These are phyloP conservation scores for Scytalidium lignicola DNA, from an alignment of 2,329 filamentous ascomycete genomes.

Conservation along the genomic window DNA sequence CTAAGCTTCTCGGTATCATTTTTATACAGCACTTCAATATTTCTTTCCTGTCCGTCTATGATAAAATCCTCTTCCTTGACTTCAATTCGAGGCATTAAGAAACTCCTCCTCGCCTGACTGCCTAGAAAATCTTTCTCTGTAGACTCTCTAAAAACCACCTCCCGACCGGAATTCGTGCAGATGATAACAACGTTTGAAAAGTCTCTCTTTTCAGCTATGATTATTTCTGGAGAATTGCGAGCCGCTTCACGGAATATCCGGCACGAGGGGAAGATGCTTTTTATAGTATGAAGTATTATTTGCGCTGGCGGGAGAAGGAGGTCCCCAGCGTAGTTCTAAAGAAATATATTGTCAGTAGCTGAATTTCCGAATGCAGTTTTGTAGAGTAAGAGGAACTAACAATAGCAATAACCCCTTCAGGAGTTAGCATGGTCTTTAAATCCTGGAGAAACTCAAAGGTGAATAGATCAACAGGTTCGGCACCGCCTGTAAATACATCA, in stretches of 20 bases:
- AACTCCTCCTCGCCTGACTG: constrained; percentile 64
- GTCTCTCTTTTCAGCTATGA: constrained; percentile 51
- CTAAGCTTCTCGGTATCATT: constrained; percentile 64
- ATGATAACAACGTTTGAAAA: constrained; percentile 98
- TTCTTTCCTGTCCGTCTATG: constrained; percentile 27
- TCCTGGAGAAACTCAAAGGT: constrained; percentile 76
- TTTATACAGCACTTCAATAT: constrained; percentile 48
- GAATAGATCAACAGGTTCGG: constrained; percentile 84
- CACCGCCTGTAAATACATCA: constrained; percentile 95
- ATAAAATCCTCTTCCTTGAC: constrained; percentile 35
- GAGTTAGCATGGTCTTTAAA: constrained; percentile 65
- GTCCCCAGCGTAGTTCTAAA: constrained; percentile 90
- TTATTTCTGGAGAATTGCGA: constrained; percentile 40
- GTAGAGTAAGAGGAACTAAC: constrained; percentile 42
- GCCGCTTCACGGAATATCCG: constrained; percentile 81
- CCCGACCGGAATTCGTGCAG: constrained; percentile 45
- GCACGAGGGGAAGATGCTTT: constrained; percentile 78
- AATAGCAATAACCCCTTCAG: constrained; percentile 81
- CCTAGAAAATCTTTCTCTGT: constrained; percentile 62
- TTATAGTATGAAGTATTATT: constrained; percentile 78
- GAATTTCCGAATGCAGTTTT: constrained; percentile 7
- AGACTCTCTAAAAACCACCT: constrained; percentile 63
- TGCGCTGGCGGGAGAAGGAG: constrained; percentile 69
- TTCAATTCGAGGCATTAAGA: constrained; percentile 69
- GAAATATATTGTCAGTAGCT: background rate